Conservation (phyloP, 345 rosid genomes). For the Populus pruinosa region DNA sequence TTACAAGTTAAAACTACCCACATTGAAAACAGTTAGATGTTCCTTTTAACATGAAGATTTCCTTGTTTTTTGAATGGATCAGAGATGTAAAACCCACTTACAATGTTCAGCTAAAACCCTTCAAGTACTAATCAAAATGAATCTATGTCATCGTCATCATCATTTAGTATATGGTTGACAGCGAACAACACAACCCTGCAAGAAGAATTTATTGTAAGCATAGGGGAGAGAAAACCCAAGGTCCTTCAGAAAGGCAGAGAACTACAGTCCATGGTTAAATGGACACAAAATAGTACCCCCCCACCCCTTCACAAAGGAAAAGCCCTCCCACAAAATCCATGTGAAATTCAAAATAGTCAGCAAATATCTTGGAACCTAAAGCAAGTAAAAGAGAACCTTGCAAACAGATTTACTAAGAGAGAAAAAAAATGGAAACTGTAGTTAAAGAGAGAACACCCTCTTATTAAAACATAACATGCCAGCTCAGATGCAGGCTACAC, state of each 20-base stretch:
- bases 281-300: not conserved
- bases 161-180: constrained; percentile 32
- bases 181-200: constrained; percentile 46
- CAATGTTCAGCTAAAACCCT: not conserved
- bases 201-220: constrained; percentile 16
- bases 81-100: constrained; percentile 15
- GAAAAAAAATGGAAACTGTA: not conserved
- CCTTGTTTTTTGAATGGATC: constrained; percentile 1
- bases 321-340: not conserved
- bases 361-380: not conserved
- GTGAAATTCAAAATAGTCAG: not conserved
- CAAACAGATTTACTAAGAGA: not conserved
- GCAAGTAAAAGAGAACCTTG: not conserved
- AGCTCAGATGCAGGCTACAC: not conserved
- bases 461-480: not conserved
- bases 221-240: not conserved
- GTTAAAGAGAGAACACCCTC: not conserved
- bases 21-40: not conserved
- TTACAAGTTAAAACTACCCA: not conserved
- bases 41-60: not conserved
- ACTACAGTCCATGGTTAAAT: not conserved
- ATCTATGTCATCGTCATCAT: constrained; percentile 30
- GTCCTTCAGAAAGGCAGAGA: not conserved
- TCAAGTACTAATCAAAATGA: constrained; percentile 15
- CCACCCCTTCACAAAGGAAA: not conserved